These are phyloP conservation scores for Ricinus communis DNA, from an alignment of 345 rosid species.

Conservation along the genomic window DNA sequence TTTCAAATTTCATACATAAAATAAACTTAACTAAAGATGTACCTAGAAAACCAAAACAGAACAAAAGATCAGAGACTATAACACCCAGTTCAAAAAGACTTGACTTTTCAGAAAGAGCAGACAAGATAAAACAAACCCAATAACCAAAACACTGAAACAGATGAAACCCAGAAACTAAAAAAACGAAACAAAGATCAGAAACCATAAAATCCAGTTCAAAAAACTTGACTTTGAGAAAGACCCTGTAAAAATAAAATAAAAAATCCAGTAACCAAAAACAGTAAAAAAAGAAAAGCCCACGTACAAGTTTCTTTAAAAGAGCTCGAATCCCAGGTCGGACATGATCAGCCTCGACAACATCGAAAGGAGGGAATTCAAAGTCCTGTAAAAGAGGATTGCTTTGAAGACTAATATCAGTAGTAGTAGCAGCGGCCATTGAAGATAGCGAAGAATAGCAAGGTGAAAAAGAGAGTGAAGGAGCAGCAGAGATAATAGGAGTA, in stretches of 20 bases:
- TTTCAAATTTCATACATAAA: not conserved
- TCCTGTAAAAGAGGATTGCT: conserved; percentile 70
- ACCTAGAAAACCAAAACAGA: not conserved
- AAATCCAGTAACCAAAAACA: conserved; percentile 6
- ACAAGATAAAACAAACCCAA: not conserved
- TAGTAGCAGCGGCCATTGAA: conserved; percentile 30
- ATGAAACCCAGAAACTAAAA: not conserved
- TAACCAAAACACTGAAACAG: no score
- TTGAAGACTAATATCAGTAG: conserved; percentile 24
- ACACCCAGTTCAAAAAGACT: not conserved
- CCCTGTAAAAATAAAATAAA: not conserved
- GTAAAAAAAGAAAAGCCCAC: conserved; percentile 11
- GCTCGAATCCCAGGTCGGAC: conserved; percentile 78
- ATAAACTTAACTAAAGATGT: not conserved
- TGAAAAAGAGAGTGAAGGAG: conserved; percentile 20
- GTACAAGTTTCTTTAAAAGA: conserved; percentile 62
- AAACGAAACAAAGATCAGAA: not conserved
- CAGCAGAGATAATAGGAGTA: not conserved
- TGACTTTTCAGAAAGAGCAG: not conserved
- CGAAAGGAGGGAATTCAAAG: conserved; percentile 77
- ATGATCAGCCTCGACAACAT: conserved; percentile 60
- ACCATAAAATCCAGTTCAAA: not conserved
- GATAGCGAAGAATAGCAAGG: conserved; percentile 25
- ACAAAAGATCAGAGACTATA: not conserved
- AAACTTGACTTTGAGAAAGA: not conserved